These are phyloP conservation scores for Sporodiniella umbellata DNA, from an alignment of 371 early-diverging fungal genomes.

Conservation along the genomic window DNA sequence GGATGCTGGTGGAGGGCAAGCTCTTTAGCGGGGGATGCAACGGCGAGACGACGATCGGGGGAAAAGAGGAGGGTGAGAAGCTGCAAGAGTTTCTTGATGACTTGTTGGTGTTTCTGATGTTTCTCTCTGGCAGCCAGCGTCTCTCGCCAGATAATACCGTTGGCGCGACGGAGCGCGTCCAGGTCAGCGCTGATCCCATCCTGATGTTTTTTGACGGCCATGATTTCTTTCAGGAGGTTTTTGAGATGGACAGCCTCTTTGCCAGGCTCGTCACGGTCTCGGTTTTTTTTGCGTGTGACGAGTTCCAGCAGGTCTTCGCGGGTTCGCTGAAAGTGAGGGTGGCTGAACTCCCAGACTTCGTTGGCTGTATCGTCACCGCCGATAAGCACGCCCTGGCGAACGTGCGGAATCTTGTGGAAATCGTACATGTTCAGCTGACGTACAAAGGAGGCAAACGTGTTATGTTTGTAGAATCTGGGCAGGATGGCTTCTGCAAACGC, in stretches of 20 bases:
- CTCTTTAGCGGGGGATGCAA: too few species aligned
- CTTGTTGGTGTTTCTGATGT: conserved; percentile 81
- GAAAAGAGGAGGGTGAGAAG: conserved; percentile 57
- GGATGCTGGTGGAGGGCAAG: too few species aligned
- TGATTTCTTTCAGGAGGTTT: conserved; percentile 66
- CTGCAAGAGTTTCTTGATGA: conserved; percentile 81
- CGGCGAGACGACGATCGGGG: too few species aligned
- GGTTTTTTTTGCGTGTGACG: conserved; percentile 49
- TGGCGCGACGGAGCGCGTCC: conserved; percentile 75
- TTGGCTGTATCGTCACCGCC: conserved; percentile 18
- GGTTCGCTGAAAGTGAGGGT: conserved; percentile 47
- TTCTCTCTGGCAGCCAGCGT: conserved; percentile 66
- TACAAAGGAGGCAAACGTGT: conserved; percentile 81
- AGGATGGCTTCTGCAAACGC: conserved; percentile 79
- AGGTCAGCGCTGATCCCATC: conserved; percentile 76
- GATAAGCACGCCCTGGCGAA: conserved; percentile 70
- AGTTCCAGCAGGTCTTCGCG: conserved; percentile 49
- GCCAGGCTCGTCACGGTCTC: conserved; percentile 10
- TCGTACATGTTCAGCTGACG: conserved; percentile 86
- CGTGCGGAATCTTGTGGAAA: conserved; percentile 65
- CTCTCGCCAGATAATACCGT: conserved; percentile 84
- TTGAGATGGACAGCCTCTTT: conserved; percentile 39
- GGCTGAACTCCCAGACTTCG: conserved; percentile 56
- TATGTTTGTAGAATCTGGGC: conserved; percentile 79
- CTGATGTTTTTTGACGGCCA: conserved; percentile 82